Conservation (phyloP, 2,329 filamentous ascomycete genomes). For the Penicillium brevicompactum region DNA sequence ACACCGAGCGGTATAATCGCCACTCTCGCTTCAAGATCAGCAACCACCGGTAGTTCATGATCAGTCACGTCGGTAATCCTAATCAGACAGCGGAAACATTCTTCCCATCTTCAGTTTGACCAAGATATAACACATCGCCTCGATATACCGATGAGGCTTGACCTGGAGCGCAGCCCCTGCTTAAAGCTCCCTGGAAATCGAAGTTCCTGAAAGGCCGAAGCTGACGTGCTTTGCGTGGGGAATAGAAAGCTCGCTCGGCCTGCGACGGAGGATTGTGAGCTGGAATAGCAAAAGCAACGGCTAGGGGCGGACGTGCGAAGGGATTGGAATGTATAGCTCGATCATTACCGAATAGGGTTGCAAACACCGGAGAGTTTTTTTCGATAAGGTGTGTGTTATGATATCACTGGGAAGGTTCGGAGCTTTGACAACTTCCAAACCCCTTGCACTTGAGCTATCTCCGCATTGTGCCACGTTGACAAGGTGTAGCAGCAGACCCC, state of each 20-base stretch:
- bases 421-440: not conserved
- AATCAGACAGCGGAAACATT: slow-evolving; percentile 3
- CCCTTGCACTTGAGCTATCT: not conserved
- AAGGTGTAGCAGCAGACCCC: not conserved
- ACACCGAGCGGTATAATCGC: slow-evolving; percentile 3
- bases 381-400: slow-evolving; percentile 3
- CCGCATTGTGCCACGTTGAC: slow-evolving; percentile 6
- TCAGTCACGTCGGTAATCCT: not conserved
- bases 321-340: slow-evolving; percentile 22
- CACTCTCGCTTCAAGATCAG: not conserved
- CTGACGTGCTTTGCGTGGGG: slow-evolving; percentile 23
- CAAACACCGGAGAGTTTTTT: slow-evolving; percentile 3
- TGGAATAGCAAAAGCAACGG: slow-evolving; percentile 7
- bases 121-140: not conserved
- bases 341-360: not conserved
- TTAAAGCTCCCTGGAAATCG: not conserved
- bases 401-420: slow-evolving; percentile 6
- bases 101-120: not conserved
- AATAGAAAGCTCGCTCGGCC: slow-evolving; percentile 15
- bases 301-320: slow-evolving; percentile 17
- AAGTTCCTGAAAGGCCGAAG: slow-evolving; percentile 2
- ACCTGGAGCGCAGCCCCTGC: not conserved
- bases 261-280: slow-evolving; percentile 7
- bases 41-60: not conserved
- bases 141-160: not conserved